These are phyloP conservation scores for Candida schatavii DNA, from an alignment of 805 yeast species.

Conservation along the genomic window DNA sequence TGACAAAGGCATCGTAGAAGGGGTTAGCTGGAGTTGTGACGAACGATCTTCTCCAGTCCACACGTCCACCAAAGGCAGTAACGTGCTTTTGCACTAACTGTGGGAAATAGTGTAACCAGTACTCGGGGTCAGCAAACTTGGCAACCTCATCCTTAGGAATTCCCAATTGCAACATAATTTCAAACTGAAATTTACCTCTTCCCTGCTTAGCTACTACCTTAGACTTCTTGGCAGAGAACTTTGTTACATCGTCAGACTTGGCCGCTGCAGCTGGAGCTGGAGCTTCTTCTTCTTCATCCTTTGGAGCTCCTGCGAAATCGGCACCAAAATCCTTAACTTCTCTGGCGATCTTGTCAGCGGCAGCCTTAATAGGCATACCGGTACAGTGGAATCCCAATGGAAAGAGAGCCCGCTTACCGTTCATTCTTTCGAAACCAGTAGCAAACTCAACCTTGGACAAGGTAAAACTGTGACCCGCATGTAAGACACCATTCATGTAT, in stretches of 20 bases:
- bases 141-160: slow-evolving; percentile 77
- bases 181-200: slow-evolving; percentile 89
- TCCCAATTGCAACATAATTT: slow-evolving; percentile 94
- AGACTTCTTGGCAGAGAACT: slow-evolving; percentile 88
- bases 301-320: slow-evolving; percentile 68
- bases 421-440: slow-evolving; percentile 91
- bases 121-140: slow-evolving; percentile 85
- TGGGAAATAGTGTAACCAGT: slow-evolving; percentile 93
- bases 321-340: slow-evolving; percentile 89
- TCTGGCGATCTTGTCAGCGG: slow-evolving; percentile 92
- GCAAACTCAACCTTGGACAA: slow-evolving; percentile 91
- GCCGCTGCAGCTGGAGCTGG: slow-evolving; percentile 29
- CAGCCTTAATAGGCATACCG: slow-evolving; percentile 96
- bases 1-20: slow-evolving; percentile 90
- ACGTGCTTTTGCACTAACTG: slow-evolving; percentile 83
- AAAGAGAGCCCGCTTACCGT: slow-evolving; percentile 86
- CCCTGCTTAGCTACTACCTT: slow-evolving; percentile 95
- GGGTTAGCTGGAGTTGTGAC: slow-evolving; percentile 95
- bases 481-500: slow-evolving; percentile 97
- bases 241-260: slow-evolving; percentile 72
- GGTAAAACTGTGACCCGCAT: slow-evolving; percentile 96
- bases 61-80: slow-evolving; percentile 79
- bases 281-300: slow-evolving; percentile 51
- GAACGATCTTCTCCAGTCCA: slow-evolving; percentile 97
- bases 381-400: slow-evolving; percentile 99